Evolutionary conservation across 2,329 filamentous ascomycete species (phyloP).

Genomic region (Sclerotiophoma versabilis): DNA sequence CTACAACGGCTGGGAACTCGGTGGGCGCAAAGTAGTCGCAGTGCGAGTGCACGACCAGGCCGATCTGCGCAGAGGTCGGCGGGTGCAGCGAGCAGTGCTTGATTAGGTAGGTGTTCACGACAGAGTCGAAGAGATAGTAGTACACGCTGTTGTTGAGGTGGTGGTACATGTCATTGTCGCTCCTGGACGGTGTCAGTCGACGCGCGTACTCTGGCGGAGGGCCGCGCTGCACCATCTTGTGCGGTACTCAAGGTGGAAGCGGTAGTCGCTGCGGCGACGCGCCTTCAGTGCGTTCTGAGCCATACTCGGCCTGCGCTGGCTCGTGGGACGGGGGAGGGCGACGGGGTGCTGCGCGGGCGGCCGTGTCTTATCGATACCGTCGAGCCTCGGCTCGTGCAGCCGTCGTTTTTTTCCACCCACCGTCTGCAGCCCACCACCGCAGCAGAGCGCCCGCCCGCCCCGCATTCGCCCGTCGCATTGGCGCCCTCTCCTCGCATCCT

Average conservation of each 20-base stretch:
- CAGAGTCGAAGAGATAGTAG: slow-evolving; percentile 86
- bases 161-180: slow-evolving; percentile 93
- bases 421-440: slow-evolving; percentile 2
- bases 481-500: slow-evolving; percentile 59
- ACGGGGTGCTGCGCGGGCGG: too few species aligned
- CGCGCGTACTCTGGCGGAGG: not conserved
- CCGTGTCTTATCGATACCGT: slow-evolving; percentile 12
- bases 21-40: slow-evolving; percentile 86
- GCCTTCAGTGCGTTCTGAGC: slow-evolving; percentile 57
- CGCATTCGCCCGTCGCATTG: slow-evolving; percentile 12
- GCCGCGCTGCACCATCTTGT: slow-evolving; percentile 76
- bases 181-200: slow-evolving; percentile 56
- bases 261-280: slow-evolving; percentile 75
- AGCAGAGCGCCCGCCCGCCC: slow-evolving; percentile 15
- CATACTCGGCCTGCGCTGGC: slow-evolving; percentile 23
- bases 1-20: slow-evolving; percentile 80
- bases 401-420: slow-evolving; percentile 10
- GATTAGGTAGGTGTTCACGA: slow-evolving; percentile 89
- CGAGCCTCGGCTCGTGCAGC: slow-evolving; percentile 8
- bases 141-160: slow-evolving; percentile 94
- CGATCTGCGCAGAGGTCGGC: slow-evolving; percentile 73
- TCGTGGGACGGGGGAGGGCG: too few species aligned
- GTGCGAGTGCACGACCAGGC: slow-evolving; percentile 83
- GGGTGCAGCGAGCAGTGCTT: slow-evolving; percentile 77
- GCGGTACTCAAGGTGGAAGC: slow-evolving; percentile 79